Conservation (phyloP, 257 asterid genomes). For the Solanum chiquidenum region DNA sequence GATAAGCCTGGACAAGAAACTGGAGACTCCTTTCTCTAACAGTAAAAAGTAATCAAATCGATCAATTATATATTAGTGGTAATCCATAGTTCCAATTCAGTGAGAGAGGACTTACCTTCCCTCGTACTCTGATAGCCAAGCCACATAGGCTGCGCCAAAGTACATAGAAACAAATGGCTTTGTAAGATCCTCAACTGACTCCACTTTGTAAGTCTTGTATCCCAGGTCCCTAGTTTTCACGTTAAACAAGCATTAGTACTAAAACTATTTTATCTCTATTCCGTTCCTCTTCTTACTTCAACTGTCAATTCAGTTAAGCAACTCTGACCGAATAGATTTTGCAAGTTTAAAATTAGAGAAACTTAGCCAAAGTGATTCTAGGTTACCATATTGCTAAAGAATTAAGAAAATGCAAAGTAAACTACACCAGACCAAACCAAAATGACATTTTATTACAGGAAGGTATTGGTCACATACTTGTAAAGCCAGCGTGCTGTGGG, state of each 20-base stretch:
- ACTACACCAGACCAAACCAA: neutral
- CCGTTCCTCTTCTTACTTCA: neutral
- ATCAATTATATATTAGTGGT: neutral
- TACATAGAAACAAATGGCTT: constrained; percentile 85
- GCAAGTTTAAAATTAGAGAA: neutral
- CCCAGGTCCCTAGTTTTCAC: constrained; percentile 53
- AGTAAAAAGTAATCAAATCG: neutral
- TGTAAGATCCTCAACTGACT: constrained; percentile 80
- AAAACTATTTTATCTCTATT: neutral
- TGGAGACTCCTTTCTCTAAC: constrained; percentile 67
- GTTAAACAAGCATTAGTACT: neutral
- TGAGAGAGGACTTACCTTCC: constrained; percentile 41
- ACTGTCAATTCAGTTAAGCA: neutral
- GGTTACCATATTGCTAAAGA: neutral
- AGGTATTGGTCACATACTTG: constrained; percentile 38
- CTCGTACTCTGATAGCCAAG: constrained; percentile 81
- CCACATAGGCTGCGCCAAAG: constrained; percentile 90
- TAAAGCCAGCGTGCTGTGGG: constrained; percentile 92
- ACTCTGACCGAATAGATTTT: neutral
- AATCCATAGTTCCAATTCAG: neutral
- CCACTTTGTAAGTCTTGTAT: constrained; percentile 51
- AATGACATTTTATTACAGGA: neutral
- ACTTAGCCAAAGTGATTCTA: neutral
- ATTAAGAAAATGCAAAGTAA: neutral
- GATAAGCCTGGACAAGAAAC: constrained; percentile 76